Conservation (phyloP, 345 rosid species). For the Aquilaria malaccensis region DNA sequence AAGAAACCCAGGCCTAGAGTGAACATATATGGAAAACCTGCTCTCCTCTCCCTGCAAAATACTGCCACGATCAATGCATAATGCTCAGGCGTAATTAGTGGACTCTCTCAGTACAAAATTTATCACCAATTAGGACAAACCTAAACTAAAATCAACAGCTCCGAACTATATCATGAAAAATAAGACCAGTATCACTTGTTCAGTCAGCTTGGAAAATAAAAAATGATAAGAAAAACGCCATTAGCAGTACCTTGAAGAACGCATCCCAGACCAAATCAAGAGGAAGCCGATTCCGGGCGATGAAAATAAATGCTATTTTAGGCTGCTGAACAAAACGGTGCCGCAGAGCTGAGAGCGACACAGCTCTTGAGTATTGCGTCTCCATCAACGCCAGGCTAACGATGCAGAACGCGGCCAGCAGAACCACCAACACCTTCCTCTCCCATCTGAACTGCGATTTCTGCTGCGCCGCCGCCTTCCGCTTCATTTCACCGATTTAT, state of each 20-base stretch:
- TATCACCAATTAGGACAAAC: not conserved
- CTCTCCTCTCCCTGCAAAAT: conserved; percentile 65
- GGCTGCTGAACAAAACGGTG: conserved; percentile 34
- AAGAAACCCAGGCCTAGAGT: conserved; percentile 91
- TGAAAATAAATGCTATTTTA: conserved; percentile 81
- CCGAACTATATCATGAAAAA: no score
- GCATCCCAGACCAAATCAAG: conserved; percentile 84
- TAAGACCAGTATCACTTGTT: not conserved
- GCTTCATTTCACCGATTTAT: conserved; percentile 46
- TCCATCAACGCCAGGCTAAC: conserved; percentile 57
- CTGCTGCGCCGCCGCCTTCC: conserved; percentile 46
- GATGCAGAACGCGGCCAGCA: conserved; percentile 48
- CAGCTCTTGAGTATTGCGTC: conserved; percentile 41
- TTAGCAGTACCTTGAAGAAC: conserved; percentile 50
- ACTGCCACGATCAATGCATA: not conserved
- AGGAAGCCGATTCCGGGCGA: conserved; percentile 82
- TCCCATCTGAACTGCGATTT: conserved; percentile 57
- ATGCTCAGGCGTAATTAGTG: not conserved
- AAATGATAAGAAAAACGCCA: not conserved
- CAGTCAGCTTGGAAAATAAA: not conserved
- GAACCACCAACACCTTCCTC: conserved; percentile 41
- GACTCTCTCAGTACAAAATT: not conserved
- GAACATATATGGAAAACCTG: conserved; percentile 77
- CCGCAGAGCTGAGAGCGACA: conserved; percentile 37
- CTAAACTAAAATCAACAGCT: not conserved